phyloP scores from a whole-genome alignment of 2,329 filamentous ascomycete species.

The Tolypocladium pustulatum region DNA sequence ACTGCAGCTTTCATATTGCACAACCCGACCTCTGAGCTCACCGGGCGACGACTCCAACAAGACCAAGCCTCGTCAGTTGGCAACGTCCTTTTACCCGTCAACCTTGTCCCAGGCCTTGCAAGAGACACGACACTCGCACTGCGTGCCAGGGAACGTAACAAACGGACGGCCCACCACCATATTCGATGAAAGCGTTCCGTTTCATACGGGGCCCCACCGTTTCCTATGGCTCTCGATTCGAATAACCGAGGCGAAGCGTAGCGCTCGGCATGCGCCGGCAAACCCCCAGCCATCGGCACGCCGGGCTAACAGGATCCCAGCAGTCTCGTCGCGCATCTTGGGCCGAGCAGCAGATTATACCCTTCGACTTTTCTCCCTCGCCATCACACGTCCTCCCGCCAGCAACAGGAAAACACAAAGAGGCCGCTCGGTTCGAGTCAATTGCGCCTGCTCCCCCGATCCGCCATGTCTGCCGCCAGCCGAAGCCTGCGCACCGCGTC shows the following conservation, averaged over 20 bases:
- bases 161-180: background rate
- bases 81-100: too few relatives aligned
- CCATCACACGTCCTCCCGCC: background rate
- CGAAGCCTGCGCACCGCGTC: constrained; percentile 44
- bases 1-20: too few relatives aligned
- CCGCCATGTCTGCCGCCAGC: constrained; percentile 42
- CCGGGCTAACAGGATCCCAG: background rate
- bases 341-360: background rate
- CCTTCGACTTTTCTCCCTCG: constrained; percentile 1
- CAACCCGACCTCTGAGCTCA: too few relatives aligned
- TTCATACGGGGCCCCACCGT: background rate
- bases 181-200: background rate
- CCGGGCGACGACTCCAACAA: too few relatives aligned
- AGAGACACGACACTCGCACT: too few relatives aligned
- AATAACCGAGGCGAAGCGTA: background rate
- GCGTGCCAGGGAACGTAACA: background rate
- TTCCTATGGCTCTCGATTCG: background rate
- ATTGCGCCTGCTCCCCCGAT: background rate
- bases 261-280: constrained; percentile 7
- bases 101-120: too few relatives aligned
- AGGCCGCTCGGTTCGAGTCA: background rate
- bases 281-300: background rate
- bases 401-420: background rate
- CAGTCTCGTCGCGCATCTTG: background rate
- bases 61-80: too few relatives aligned